Evolutionary conservation across 2,329 filamentous ascomycete species (phyloP).

Genomic region (Pseudogymnoascus sp.): DNA sequence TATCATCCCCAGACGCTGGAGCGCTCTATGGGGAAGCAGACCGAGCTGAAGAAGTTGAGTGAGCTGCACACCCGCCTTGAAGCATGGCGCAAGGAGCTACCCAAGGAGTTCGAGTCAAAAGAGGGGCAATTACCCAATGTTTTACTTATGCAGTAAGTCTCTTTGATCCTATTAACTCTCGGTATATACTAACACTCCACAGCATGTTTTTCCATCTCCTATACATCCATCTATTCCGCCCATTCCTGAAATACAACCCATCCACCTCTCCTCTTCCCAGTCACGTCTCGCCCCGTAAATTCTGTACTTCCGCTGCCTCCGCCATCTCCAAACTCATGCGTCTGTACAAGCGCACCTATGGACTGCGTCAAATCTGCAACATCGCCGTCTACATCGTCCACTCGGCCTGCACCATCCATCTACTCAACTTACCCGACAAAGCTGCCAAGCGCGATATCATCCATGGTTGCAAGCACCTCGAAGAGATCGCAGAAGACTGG

Average conservation of each 20-base stretch:
- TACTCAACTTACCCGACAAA: conserved; percentile 89
- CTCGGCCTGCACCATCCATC: conserved; percentile 87
- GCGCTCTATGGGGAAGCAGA: conserved; percentile 62
- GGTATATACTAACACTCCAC: conserved; percentile 10
- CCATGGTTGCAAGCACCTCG: conserved; percentile 82
- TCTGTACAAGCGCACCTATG: conserved; percentile 86
- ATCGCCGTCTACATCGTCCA: conserved; percentile 94
- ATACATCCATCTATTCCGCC: conserved; percentile 91
- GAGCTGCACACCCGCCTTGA: conserved; percentile 86
- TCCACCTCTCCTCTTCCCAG: conserved; percentile 72
- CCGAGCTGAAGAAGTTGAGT: conserved; percentile 85
- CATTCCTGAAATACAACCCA: conserved; percentile 85
- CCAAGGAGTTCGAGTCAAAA: conserved; percentile 78
- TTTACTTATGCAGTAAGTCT: conserved; percentile 46
- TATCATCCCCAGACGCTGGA: conserved; percentile 72
- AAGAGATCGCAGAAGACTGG: conserved; percentile 95
- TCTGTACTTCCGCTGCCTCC: conserved; percentile 83
- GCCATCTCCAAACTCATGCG: conserved; percentile 91
- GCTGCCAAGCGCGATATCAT: conserved; percentile 83
- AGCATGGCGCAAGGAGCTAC: conserved; percentile 77
- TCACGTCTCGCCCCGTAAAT: conserved; percentile 81
- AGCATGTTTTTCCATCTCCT: conserved; percentile 98
- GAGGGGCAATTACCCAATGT: conserved; percentile 86
- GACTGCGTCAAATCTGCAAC: conserved; percentile 88
- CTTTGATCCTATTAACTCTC: neutral